Evolutionary conservation across 495 filamentous ascomycete species (phyloP).

Genomic region (Aspergillus sclerotiicarbonarius): DNA sequence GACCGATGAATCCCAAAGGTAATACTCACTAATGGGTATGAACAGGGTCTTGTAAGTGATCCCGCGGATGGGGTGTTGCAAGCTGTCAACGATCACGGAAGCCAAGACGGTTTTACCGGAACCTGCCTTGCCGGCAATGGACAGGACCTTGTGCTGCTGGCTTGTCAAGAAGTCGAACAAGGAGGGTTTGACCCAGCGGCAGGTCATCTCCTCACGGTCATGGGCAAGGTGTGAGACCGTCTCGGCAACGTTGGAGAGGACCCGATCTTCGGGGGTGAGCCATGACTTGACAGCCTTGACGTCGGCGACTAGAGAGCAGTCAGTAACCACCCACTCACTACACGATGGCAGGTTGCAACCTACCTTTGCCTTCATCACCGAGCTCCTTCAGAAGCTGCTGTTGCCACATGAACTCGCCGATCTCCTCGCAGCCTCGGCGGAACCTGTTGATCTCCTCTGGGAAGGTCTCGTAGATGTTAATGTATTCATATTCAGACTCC

Average conservation of each 20-base stretch:
- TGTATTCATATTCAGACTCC: conserved; percentile 18
- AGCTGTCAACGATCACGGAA: conserved; percentile 40
- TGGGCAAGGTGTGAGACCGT: conserved; percentile 39
- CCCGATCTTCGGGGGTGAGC: conserved; percentile 22
- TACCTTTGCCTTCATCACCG: conserved; percentile 24
- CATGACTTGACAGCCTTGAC: conserved; percentile 22
- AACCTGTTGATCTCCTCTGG: conserved; percentile 31
- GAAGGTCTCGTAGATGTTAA: conserved; percentile 36
- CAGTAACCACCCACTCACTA: neutral
- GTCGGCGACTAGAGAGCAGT: conserved; percentile 19
- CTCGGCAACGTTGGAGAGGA: conserved; percentile 23
- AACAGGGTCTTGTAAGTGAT: conserved; percentile 34
- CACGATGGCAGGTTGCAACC: neutral
- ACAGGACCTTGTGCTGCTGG: conserved; percentile 23
- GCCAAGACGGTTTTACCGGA: conserved; percentile 42
- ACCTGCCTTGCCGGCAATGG: conserved; percentile 33
- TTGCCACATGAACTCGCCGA: conserved; percentile 37
- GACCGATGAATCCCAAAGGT: neutral
- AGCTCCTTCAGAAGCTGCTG: conserved; percentile 31
- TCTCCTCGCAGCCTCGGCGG: conserved; percentile 30
- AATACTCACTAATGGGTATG: conserved; percentile 36
- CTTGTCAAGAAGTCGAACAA: conserved; percentile 38
- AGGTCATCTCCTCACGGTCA: conserved; percentile 41
- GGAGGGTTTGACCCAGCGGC: conserved; percentile 35
- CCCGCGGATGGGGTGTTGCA: conserved; percentile 38